Evolutionary conservation across 139 green algal genomes (phyloP).

Genomic region (Picochlorum sp.): DNA sequence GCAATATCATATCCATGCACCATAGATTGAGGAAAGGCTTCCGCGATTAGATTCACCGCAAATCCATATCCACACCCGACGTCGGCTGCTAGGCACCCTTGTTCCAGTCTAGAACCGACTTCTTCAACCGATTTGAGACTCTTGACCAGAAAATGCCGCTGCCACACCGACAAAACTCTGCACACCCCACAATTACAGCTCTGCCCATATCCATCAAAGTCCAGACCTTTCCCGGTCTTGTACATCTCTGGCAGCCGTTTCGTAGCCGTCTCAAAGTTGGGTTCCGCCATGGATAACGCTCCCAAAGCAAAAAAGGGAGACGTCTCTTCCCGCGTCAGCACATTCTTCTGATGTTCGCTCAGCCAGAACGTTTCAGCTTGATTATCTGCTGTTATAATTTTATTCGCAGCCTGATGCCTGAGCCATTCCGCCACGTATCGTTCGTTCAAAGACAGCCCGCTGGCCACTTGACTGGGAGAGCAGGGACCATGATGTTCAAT

Average conservation of each 20-base stretch:
- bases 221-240: conserved; percentile 4
- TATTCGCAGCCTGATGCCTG: conserved; percentile 15
- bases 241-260: conserved; percentile 8
- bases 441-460: neutral
- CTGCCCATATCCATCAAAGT: conserved; percentile 7
- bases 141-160: conserved; percentile 15
- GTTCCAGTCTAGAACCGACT: conserved; percentile 3
- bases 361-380: conserved; percentile 12
- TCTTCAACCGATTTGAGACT: neutral
- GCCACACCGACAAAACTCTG: conserved; percentile 13
- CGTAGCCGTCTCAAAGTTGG: neutral
- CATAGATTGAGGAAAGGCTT: conserved; percentile 8
- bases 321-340: conserved; percentile 12
- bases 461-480: conserved; percentile 2
- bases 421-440: conserved; percentile 17
- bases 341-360: conserved; percentile 8
- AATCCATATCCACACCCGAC: conserved; percentile 16
- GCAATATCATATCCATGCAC: conserved; percentile 15
- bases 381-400: conserved; percentile 3
- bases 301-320: conserved; percentile 11
- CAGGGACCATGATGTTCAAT: conserved; percentile 2
- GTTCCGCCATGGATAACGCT: neutral
- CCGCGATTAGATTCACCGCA: conserved; percentile 3
- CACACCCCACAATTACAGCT: conserved; percentile 10
- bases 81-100: conserved; percentile 13